Evolutionary conservation across 2,329 filamentous ascomycete species (phyloP).

Genomic region (Nemania diffusa): DNA sequence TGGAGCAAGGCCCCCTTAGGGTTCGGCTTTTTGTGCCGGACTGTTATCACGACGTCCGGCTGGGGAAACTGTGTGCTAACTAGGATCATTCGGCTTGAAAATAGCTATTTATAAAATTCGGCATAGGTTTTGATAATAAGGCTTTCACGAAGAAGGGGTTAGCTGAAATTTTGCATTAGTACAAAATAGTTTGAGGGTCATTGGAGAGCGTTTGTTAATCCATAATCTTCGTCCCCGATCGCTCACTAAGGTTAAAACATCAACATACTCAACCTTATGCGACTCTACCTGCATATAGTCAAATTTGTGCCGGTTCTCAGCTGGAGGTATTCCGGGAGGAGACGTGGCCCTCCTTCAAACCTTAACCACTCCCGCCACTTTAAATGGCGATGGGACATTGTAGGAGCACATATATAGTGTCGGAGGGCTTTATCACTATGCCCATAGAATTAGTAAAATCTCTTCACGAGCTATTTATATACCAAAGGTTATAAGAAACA

Average conservation of each 20-base stretch:
- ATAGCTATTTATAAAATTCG: not conserved
- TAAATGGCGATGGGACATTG: not conserved
- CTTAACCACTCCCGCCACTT: not conserved
- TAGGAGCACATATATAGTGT: not conserved
- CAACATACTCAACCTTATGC: constrained; percentile 1
- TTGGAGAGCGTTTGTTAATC: not conserved
- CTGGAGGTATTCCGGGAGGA: constrained; percentile 8
- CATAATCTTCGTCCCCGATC: not conserved
- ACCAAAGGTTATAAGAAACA: not conserved
- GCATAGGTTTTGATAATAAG: not conserved
- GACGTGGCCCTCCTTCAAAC: constrained; percentile 13
- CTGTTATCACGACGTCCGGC: constrained; percentile 6
- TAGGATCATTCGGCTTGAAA: constrained; percentile 1
- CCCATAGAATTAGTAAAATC: no score
- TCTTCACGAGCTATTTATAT: not conserved
- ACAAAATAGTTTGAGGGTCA: not conserved
- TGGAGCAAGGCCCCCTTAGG: constrained; percentile 9
- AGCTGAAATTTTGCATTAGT: not conserved
- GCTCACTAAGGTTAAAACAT: not conserved
- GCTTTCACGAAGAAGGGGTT: not conserved
- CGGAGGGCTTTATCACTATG: not conserved
- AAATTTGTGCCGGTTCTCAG: not conserved
- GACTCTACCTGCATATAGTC: not conserved
- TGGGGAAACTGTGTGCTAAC: not conserved
- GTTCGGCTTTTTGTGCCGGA: constrained; percentile 12